phyloP scores from a whole-genome alignment of 768 basidiomycete genomes.

The Boletus rubropictus region DNA sequence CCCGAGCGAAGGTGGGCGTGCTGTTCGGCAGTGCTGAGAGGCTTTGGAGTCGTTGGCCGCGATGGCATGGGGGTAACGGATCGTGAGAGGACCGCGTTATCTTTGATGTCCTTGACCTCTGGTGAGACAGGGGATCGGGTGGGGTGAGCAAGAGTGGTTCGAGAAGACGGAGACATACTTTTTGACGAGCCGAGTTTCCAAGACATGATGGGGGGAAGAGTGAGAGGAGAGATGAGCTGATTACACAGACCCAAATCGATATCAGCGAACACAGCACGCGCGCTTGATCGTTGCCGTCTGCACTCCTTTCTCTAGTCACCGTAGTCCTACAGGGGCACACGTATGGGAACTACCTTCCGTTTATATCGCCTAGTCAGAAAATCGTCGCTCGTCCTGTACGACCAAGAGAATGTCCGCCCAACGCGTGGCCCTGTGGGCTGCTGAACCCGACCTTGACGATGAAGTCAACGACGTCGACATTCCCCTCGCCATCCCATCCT shows the following conservation, averaged over 20 bases:
- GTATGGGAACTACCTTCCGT: conserved; percentile 20
- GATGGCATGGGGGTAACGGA: conserved; percentile 80
- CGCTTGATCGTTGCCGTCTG: neutral
- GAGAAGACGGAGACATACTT: conserved; percentile 19
- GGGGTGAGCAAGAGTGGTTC: neutral
- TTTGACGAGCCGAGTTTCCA: conserved; percentile 47
- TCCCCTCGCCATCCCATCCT: conserved; percentile 26
- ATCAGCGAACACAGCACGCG: no score
- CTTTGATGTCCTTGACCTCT: conserved; percentile 68
- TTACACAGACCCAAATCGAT: no score
- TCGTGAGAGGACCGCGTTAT: conserved; percentile 66
- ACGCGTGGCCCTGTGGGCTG: conserved; percentile 67
- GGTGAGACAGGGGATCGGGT: conserved; percentile 8
- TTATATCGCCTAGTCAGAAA: neutral
- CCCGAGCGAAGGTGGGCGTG: conserved; percentile 69
- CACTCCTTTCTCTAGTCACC: no score
- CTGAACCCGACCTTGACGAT: conserved; percentile 76
- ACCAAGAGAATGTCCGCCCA: conserved; percentile 41
- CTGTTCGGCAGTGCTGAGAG: conserved; percentile 43
- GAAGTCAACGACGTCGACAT: conserved; percentile 68
- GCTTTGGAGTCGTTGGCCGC: conserved; percentile 71
- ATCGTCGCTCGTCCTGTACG: neutral
- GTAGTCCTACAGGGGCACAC: no score
- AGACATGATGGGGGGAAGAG: conserved; percentile 37
- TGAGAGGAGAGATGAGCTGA: conserved; percentile 4